Percentiles rank a stretch among this genome's conserved stretches.
Evolutionary conservation across 257 asterid genomes (phyloP).

Genomic region (Schizonepeta tenuifolia): DNA sequence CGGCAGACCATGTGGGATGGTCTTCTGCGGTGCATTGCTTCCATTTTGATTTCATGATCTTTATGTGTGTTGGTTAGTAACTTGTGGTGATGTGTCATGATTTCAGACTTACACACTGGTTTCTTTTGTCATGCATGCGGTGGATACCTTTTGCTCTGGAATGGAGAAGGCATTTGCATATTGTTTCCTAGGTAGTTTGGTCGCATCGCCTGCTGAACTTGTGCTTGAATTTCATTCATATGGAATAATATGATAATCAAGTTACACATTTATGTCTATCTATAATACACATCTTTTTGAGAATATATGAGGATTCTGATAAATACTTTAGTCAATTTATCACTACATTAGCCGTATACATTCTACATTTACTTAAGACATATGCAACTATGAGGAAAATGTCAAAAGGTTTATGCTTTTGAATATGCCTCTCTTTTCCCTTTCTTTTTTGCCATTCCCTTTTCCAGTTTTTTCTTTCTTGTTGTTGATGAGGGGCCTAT

Average conservation of each 20-base stretch:
- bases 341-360: background rate
- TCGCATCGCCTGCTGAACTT: constrained; percentile 21
- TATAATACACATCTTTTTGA: background rate
- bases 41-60: constrained; percentile 10
- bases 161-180: constrained; percentile 8
- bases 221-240: constrained; percentile 10
- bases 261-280: constrained; percentile 13
- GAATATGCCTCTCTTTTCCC: background rate
- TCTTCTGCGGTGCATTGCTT: constrained; percentile 14
- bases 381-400: constrained; percentile 10
- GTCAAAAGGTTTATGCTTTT: constrained; percentile 13
- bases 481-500: background rate
- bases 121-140: constrained; percentile 16
- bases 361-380: constrained; percentile 6
- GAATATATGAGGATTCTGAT: background rate
- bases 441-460: background rate
- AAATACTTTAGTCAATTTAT: background rate
- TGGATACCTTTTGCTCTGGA: constrained; percentile 14
- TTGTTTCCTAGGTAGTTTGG: constrained; percentile 12
- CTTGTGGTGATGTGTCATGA: constrained; percentile 27
- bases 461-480: background rate
- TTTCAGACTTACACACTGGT: background rate
- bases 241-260: constrained; percentile 12
- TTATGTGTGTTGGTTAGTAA: constrained; percentile 1
- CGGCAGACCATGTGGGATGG: background rate